Evolutionary conservation across 805 yeast genomes (phyloP), one percentile per base, ranked within the genome.

Genomic region (Teunomyces gatunensis): DNA sequence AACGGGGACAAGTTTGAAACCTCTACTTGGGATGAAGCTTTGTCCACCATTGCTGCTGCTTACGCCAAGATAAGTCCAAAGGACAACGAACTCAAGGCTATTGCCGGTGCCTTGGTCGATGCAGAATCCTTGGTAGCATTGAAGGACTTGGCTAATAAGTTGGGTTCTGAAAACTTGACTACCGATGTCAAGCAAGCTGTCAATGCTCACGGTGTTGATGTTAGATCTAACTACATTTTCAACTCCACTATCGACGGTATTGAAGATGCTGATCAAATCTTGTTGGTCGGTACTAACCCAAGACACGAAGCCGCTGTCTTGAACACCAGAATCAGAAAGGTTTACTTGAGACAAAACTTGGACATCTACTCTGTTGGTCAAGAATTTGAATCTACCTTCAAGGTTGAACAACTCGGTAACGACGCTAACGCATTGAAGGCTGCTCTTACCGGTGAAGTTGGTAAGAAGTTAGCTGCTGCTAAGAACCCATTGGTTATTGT

Each of bases 241-340:
- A 88, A 87, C 78, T 79, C 95, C 11, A 75, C 87, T 36, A 82
- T 88, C 52, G 83, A 79, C 46, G 94, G 94, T 39, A 78, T 88
- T 54, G 94, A 87, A 65, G 85, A 83, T 49, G 90, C 95, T 45
- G 96, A 89, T 62, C 88, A 80, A 56, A 84, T 88, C 52, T 74
- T 88, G 60, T 75, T 88, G 50, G 80, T 88, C 48, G 96, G 96
- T 52, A 83, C 96, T 40, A 88, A 88, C 74, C 95, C 96, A 49
- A 80, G 96, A 63, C 89, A 79, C 63, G 96, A 88, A 73, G 96
- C 96, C 49, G 89, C 96, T 37, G 95, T 89, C 13, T 75, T 88
- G 59, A 88, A 88, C 67, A 81, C 92, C 36, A 80, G 95, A 69
- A 84, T 88, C 57, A 81, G 96, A 75, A 85, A 83, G 65, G 83